A percentile compares a stretch with the other conserved stretches of the same genome.
Conservation (phyloP, 257 asterid species). For the Petunia secreta region DNA sequence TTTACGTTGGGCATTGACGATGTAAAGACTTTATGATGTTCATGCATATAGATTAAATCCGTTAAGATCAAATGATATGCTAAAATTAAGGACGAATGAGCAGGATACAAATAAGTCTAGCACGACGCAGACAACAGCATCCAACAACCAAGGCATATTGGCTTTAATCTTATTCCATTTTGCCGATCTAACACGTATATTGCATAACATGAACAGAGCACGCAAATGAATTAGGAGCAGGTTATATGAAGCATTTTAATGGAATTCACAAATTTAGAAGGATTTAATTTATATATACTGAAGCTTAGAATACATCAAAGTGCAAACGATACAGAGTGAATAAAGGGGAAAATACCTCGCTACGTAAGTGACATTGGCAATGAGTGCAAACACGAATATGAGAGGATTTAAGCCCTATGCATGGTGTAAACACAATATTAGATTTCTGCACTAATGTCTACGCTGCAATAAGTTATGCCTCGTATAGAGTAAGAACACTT, state of each 20-base stretch:
- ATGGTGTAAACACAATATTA: not conserved
- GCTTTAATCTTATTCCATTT: constrained; percentile 77
- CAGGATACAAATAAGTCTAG: constrained; percentile 95
- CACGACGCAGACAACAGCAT: constrained; percentile 78
- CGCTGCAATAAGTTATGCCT: not conserved
- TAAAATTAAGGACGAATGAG: not conserved
- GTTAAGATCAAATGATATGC: not conserved
- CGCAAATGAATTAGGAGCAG: not conserved
- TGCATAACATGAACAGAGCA: constrained; percentile 39
- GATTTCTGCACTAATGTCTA: not conserved
- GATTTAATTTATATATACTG: not conserved
- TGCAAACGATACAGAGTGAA: not conserved
- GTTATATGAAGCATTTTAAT: not conserved
- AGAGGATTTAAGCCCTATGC: constrained; percentile 86
- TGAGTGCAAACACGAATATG: constrained; percentile 86
- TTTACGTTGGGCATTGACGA: no score
- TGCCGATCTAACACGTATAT: constrained; percentile 76
- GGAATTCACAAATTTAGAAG: not conserved
- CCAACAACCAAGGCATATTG: constrained; percentile 93
- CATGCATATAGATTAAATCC: no score
- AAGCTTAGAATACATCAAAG: not conserved
- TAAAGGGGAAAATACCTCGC: constrained; percentile 60
- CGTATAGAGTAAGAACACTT: not conserved
- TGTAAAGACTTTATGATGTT: no score
- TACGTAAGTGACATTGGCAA: constrained; percentile 73